A percentile compares a stretch with the other conserved stretches of the same genome.
Conservation (phyloP, 257 asterid species). For the Scutellaria baicalensis region DNA sequence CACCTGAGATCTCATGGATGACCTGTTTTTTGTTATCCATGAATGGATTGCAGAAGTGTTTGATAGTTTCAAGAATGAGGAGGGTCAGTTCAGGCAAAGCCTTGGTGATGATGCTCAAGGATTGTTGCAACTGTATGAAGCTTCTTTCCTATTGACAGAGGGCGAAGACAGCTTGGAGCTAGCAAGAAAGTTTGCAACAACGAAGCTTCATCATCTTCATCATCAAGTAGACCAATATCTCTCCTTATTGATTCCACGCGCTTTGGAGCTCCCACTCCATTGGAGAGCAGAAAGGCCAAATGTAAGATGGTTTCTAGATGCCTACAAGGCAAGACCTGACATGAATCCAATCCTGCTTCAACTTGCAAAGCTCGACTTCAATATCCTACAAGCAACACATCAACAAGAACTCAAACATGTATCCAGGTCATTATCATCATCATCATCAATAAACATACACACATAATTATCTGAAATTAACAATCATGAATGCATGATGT, state of each 20-base stretch:
- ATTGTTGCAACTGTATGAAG: background rate
- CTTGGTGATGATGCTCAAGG: background rate
- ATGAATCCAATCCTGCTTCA: background rate
- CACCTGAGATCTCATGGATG: background rate
- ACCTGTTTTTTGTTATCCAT: background rate
- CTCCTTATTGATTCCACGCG: background rate
- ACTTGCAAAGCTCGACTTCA: background rate
- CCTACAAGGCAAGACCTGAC: background rate
- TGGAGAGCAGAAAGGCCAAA: conserved; percentile 14
- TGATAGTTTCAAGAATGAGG: background rate
- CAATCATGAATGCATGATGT: too few relatives aligned
- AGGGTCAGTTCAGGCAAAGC: background rate
- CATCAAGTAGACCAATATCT: background rate
- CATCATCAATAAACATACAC: too few relatives aligned
- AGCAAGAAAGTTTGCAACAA: background rate
- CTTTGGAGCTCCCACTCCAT: conserved; percentile 29
- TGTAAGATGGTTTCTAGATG: conserved; percentile 21
- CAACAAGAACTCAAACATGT: background rate
- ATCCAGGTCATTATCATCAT: background rate
- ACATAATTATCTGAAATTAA: too few relatives aligned
- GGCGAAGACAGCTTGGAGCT: background rate
- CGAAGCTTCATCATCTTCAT: too few relatives aligned
- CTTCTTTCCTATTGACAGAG: background rate
- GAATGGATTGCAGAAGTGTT: background rate
- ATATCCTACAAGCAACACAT: background rate